phyloP scores from a whole-genome alignment of 768 basidiomycete species.

The Lactarius vividus region DNA sequence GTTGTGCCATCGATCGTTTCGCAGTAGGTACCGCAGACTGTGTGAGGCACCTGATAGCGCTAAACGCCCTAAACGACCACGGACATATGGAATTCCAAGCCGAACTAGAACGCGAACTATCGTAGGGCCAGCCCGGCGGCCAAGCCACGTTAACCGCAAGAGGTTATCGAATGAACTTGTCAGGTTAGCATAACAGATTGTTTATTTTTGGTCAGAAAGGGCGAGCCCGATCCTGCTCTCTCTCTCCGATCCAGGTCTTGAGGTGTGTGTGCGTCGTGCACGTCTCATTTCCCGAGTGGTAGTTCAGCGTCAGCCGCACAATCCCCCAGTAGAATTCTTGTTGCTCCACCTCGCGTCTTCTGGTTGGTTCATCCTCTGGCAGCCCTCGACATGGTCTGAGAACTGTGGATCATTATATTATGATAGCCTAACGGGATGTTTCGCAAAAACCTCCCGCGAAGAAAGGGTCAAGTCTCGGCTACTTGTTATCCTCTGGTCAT shows the following conservation, averaged over 20 bases:
- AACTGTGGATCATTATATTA: slow-evolving; percentile 7
- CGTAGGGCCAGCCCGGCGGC: neutral
- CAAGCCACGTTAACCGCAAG: slow-evolving; percentile 2
- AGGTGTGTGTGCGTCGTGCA: neutral
- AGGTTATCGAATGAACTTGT: neutral
- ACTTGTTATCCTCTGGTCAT: slow-evolving; percentile 4
- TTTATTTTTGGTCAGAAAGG: slow-evolving; percentile 9
- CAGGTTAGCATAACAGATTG: neutral
- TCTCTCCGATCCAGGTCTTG: neutral
- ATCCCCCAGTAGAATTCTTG: neutral
- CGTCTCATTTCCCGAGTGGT: neutral
- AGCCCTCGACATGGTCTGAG: neutral
- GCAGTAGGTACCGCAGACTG: neutral
- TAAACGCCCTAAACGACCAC: slow-evolving; percentile 2
- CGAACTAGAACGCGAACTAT: slow-evolving; percentile 5
- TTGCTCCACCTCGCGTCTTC: slow-evolving; percentile 6
- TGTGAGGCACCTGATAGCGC: slow-evolving; percentile 5
- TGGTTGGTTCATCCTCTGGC: neutral
- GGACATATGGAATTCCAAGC: slow-evolving; percentile 27
- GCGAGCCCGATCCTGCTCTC: slow-evolving; percentile 1
- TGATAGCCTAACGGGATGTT: slow-evolving; percentile 3
- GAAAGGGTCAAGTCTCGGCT: slow-evolving; percentile 4
- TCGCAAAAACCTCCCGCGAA: neutral
- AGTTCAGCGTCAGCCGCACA: slow-evolving; percentile 4
- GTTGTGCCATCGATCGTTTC: slow-evolving; percentile 2